Conservation (phyloP, 768 basidiomycete species). For the Russula dissimulans region DNA sequence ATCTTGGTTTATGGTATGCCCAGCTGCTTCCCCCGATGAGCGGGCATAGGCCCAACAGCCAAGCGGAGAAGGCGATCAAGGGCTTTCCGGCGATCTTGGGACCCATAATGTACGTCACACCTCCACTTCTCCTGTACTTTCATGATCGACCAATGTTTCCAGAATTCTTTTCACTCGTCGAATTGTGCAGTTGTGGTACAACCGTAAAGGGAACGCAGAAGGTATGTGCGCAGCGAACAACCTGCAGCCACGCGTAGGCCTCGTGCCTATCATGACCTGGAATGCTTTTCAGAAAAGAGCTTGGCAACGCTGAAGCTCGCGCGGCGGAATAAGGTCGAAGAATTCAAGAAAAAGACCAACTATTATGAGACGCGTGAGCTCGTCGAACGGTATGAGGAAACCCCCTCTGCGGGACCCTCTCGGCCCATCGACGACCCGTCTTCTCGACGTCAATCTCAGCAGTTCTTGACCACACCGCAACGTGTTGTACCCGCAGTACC, state of each 20-base stretch:
- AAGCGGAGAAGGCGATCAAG: conserved; percentile 37
- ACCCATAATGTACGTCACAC: conserved; percentile 61
- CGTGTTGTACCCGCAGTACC: conserved; percentile 24
- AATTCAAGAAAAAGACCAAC: conserved; percentile 96
- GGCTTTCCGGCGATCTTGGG: conserved; percentile 58
- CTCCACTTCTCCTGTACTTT: background rate
- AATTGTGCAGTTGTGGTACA: conserved; percentile 80
- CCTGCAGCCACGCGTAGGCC: background rate
- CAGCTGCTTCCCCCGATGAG: conserved; percentile 41
- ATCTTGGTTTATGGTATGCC: conserved; percentile 67
- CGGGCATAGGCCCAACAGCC: conserved; percentile 21
- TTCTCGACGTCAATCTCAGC: conserved; percentile 28
- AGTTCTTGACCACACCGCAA: conserved; percentile 20
- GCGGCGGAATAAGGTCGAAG: conserved; percentile 81
- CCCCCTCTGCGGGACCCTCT: conserved; percentile 32
- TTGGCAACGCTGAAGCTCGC: conserved; percentile 64
- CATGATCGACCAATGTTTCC: background rate
- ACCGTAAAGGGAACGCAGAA: conserved; percentile 68
- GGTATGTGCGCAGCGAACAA: conserved; percentile 36
- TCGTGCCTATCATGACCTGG: background rate
- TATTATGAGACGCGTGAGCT: conserved; percentile 88
- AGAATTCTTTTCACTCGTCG: conserved; percentile 70
- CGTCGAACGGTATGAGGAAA: conserved; percentile 82
- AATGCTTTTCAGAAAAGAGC: conserved; percentile 53
- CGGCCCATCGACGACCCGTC: conserved; percentile 27